phyloP scores from a whole-genome alignment of 345 rosid genomes.

The Boechera stricta region DNA sequence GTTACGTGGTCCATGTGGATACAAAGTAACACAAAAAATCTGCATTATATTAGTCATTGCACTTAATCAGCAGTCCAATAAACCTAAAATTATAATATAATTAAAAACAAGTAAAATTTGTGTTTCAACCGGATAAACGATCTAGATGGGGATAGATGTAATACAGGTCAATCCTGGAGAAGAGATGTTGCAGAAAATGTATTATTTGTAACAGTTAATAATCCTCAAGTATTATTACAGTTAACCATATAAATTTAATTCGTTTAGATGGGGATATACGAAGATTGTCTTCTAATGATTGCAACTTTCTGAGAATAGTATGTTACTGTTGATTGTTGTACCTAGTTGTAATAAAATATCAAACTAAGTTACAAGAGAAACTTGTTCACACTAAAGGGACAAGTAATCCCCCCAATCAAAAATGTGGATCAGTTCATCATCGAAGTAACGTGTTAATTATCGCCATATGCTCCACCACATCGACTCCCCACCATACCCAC shows the following conservation, averaged over 20 bases:
- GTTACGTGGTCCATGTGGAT: neutral
- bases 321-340: conserved; percentile 7
- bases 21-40: neutral
- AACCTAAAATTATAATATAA: neutral
- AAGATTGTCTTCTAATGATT: conserved; percentile 32
- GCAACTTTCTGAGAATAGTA: neutral
- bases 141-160: too few species aligned
- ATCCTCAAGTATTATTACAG: too few species aligned
- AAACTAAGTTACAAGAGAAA: conserved; percentile 34
- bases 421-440: conserved; percentile 10
- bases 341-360: conserved; percentile 26
- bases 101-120: neutral
- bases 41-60: neutral
- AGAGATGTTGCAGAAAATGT: too few species aligned
- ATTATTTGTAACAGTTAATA: too few species aligned
- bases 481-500: conserved; percentile 41
- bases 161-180: too few species aligned
- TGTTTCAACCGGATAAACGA: neutral
- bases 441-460: conserved; percentile 32
- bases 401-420: conserved; percentile 19
- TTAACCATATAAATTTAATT: too few species aligned
- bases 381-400: conserved; percentile 34
- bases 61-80: neutral
- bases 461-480: conserved; percentile 28
- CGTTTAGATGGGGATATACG: neutral